Evolutionary conservation across 2,329 filamentous ascomycete genomes (phyloP), one percentile per base, ranked within the genome.

Genomic region (Xylaria multiplex): DNA sequence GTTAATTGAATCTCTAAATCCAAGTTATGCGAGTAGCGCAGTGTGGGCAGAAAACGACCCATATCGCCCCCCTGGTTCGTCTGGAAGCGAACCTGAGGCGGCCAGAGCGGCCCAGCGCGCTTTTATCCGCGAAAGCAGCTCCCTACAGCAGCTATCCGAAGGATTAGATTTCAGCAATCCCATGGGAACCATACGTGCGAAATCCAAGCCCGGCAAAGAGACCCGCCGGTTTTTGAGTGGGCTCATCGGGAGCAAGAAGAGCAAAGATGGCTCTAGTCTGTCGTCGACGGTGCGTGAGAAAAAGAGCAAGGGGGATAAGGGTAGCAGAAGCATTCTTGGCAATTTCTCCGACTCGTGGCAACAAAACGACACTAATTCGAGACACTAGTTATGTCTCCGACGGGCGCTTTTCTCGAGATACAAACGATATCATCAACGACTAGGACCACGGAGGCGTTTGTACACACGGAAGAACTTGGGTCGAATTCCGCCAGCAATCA

Each of bases 51-150:
- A 81, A 19, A 73, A 75, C 52, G 77, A 80, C 57, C 64, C 71
- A 8, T 77, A 74, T 30, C 75, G 75, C 0, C 77, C 83, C 3
- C 83, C 84, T 0, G 83, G 83, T 1, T 86, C 84, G 14, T 85
- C 85, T 1, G 84, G 83, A 14, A 86, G 84, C 69, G 85, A 86
- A 13, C 65, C 74, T 43, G 81, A 82, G 11, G 63, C 65, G 11
- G 71, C 72, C 30, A 72, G 64, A 46, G 42, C 64, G n/a, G 46
- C 68, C 1, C 72, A 72, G 43, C 72, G 70, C 11, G 66, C 71
- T 24, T 70, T 70, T 56, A 61, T 66, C 53, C 74, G 69, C 55
- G 75, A 72, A 48, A 68, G 64, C 37, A 69, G 66, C 59, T 64
- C 69, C 8, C 62, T 72, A 11, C 74, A 77, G 9, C 76, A 79